Evolutionary conservation across 2,329 filamentous ascomycete genomes (phyloP).

Genomic region (Emydomyces testavorans): DNA sequence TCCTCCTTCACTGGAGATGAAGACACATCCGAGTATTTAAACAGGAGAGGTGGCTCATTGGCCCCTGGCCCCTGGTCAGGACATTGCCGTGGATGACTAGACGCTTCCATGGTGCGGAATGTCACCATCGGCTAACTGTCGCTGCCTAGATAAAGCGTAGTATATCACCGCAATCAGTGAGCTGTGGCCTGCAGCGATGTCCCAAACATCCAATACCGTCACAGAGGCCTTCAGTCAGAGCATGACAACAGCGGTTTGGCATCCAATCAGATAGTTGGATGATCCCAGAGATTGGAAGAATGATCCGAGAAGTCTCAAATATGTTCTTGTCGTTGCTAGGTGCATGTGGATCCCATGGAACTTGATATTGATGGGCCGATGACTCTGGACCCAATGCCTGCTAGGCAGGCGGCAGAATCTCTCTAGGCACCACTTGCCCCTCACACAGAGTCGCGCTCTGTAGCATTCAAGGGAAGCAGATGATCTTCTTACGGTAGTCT

Average conservation of each 20-base stretch:
- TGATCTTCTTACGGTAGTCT: too few relatives aligned
- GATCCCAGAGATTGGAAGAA: neutral
- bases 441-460: too few relatives aligned
- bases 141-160: neutral
- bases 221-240: too few relatives aligned
- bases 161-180: neutral
- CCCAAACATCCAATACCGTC: neutral
- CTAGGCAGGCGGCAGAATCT: constrained; percentile 3
- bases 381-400: neutral
- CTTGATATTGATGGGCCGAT: neutral
- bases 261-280: neutral
- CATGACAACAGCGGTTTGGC: neutral
- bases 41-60: neutral
- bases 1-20: neutral
- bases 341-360: neutral
- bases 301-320: neutral
- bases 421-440: too few relatives aligned
- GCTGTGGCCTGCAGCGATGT: neutral
- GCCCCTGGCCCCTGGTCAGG: neutral
- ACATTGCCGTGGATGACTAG: neutral
- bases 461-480: too few relatives aligned
- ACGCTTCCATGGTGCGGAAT: neutral
- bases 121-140: neutral
- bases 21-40: constrained; percentile 6
- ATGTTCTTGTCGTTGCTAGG: neutral